phyloP scores from a whole-genome alignment of 2,329 filamentous ascomycete genomes.

The Zelopaecilomyces penicillatus region DNA sequence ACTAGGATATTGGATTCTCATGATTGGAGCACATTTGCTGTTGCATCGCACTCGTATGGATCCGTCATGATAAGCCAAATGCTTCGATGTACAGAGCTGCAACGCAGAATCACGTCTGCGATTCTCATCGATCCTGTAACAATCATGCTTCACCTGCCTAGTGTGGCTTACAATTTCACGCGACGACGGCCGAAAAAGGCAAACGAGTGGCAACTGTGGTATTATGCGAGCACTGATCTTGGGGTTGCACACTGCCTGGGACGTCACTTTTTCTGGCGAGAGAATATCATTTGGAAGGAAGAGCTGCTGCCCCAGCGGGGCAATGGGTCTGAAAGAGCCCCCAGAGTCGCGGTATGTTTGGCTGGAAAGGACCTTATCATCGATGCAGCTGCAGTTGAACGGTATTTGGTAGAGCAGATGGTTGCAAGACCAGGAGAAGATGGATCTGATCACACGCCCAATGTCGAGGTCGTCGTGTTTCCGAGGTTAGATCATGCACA shows the following conservation, averaged over 20 bases:
- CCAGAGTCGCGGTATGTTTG: conserved; percentile 48
- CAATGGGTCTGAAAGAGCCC: conserved; percentile 13
- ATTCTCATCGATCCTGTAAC: conserved; percentile 54
- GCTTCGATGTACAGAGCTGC: conserved; percentile 39
- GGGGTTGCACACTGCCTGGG: conserved; percentile 57
- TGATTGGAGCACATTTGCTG: conserved; percentile 47
- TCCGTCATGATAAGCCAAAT: conserved; percentile 55
- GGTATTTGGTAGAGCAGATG: conserved; percentile 36
- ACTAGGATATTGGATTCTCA: conserved; percentile 48
- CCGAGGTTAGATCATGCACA: conserved; percentile 56
- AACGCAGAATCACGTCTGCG: conserved; percentile 40
- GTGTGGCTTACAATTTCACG: conserved; percentile 66
- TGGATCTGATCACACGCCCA: conserved; percentile 9
- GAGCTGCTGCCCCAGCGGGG: conserved; percentile 35
- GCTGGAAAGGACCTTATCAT: conserved; percentile 57
- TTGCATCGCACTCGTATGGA: conserved; percentile 58
- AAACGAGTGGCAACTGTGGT: conserved; percentile 65
- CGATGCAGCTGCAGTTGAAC: conserved; percentile 47
- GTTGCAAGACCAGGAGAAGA: background rate
- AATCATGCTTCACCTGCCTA: conserved; percentile 58
- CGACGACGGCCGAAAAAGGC: conserved; percentile 42
- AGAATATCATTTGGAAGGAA: conserved; percentile 64
- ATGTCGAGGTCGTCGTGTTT: conserved; percentile 53
- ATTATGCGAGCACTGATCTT: conserved; percentile 60
- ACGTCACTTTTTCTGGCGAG: conserved; percentile 62